phyloP scores from a whole-genome alignment of 345 rosid genomes.

The Syzygium aromaticum region DNA sequence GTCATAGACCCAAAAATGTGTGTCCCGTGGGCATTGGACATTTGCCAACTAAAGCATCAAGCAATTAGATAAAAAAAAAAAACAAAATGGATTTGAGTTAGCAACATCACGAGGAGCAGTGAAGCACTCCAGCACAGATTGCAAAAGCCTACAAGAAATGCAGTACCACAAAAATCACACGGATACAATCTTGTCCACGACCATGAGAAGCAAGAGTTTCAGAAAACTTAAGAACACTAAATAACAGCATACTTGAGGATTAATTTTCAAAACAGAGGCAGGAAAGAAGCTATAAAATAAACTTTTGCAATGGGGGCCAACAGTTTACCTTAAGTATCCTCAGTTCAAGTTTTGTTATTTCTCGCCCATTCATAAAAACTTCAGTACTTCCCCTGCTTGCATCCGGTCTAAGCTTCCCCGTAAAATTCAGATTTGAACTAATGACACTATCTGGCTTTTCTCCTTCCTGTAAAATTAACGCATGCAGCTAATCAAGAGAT shows the following conservation, averaged over 20 bases:
- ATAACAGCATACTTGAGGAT: neutral
- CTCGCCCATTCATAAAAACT: conserved; percentile 88
- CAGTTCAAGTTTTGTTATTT: conserved; percentile 79
- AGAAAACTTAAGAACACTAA: neutral
- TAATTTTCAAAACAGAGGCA: neutral
- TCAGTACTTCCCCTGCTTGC: conserved; percentile 90
- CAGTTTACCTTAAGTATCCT: conserved; percentile 68
- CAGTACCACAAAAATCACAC: neutral
- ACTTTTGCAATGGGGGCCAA: neutral
- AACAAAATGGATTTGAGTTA: neutral
- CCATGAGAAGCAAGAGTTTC: neutral
- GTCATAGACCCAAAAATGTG: conserved; percentile 85
- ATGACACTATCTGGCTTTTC: conserved; percentile 81
- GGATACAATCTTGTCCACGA: neutral
- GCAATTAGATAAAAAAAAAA: neutral
- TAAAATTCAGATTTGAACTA: conserved; percentile 82
- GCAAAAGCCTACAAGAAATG: neutral
- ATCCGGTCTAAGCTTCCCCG: conserved; percentile 60
- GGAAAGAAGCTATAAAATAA: neutral
- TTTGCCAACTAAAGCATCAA: conserved; percentile 48
- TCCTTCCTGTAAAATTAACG: conserved; percentile 66
- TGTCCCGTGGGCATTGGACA: conserved; percentile 73
- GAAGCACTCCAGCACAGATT: neutral
- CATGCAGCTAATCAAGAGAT: neutral
- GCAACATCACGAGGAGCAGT: neutral